Evolutionary conservation across 2,329 filamentous ascomycete species (phyloP), one percentile per base, ranked within the genome.

Genomic region (Aspergillus caelatus): DNA sequence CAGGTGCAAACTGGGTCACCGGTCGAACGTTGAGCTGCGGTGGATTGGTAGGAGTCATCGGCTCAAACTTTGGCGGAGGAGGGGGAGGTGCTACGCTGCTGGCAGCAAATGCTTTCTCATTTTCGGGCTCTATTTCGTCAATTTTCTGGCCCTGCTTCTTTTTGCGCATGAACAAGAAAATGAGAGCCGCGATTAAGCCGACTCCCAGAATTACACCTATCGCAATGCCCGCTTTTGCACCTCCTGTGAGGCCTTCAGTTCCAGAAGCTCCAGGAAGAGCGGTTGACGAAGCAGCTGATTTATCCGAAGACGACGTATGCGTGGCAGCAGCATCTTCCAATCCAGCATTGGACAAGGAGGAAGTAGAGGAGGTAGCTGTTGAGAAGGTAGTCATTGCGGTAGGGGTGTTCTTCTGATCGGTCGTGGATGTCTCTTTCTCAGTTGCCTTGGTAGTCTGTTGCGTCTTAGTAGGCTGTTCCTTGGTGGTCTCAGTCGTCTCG

Each of bases 21-120:
- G 93, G 93, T 57, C 93, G 90, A 60, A 97, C 84, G 73, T 92
- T 96, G 65, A 97, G 85, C 66, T 90, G 90, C n/a, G 93, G 93
- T 52, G 93, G 89, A 39, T 81, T 85, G 34, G 83, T 64, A 64
- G 75, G 70, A 65, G 75, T 72, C 32, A 78, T 80, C 14, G 81
- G 75, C 55, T 75, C 71, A 56, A 72, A 68, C 23, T 78, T 80
- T 30, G 81, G 77, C 46, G 77, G 72, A 57, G 70, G 71, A 48
- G 76, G 76, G 56, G 74, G 68, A 55, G 65, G 68, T 30, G 74
- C 65, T 45, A 74, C 68, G 41, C 70, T 71, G 55, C 73, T 69
- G 62, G 65, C 70, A 50, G 71, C 72, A 62, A 74, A 75, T 45
- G 74, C 67, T 79, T 93, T 94, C 77, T 94, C 91, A 71, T 91